Conservation (phyloP, 257 asterid genomes). For the Lantana camara region DNA sequence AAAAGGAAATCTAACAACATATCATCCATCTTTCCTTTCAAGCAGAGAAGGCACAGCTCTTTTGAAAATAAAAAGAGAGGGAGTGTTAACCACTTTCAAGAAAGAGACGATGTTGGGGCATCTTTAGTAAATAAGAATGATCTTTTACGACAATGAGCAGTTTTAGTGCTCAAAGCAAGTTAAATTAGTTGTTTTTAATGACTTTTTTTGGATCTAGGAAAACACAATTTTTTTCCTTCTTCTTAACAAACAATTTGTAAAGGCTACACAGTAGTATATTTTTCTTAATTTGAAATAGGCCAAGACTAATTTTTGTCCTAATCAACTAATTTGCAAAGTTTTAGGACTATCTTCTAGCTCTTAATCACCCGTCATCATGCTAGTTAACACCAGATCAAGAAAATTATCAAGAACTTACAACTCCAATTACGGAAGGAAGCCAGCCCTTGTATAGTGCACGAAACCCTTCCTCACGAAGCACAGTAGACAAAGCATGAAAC, state of each 20-base stretch:
- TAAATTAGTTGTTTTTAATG: background rate
- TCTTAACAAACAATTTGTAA: background rate
- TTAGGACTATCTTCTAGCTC: background rate
- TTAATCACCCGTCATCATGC: slow-evolving; percentile 13
- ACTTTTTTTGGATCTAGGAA: background rate
- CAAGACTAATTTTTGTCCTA: background rate
- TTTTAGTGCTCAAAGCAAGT: background rate
- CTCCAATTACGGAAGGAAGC: slow-evolving; percentile 99
- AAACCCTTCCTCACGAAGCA: slow-evolving; percentile 96
- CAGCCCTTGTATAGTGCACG: slow-evolving; percentile 96
- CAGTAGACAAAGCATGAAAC: slow-evolving; percentile 90
- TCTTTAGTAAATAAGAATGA: background rate
- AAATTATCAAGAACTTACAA: slow-evolving; percentile 53
- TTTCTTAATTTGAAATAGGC: background rate
- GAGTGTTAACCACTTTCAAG: background rate
- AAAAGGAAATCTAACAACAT: background rate
- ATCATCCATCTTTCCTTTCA: background rate
- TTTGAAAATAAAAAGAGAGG: background rate
- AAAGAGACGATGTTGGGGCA: background rate
- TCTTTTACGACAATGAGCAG: background rate
- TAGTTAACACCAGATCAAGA: slow-evolving; percentile 12
- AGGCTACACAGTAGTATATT: background rate
- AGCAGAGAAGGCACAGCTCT: background rate
- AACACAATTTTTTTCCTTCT: background rate
- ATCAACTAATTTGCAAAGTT: background rate